Base-by-base conservation (phyloP, 192 early-diverging fungal genomes). In the Coemansia asiatica region DNA sequence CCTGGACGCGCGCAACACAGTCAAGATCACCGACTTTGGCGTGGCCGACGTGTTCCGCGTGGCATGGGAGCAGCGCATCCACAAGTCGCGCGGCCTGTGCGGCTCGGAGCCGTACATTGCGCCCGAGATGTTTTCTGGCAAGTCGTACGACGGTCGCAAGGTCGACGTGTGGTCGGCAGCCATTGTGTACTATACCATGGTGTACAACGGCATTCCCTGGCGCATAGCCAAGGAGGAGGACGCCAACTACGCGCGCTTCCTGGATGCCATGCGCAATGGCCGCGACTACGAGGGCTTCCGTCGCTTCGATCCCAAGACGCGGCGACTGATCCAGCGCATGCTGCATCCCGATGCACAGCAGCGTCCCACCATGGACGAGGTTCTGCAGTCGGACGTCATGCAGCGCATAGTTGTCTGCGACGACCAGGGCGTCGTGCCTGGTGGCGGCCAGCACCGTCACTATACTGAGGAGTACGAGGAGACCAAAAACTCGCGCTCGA, bases 21-120 rank as follows among this genome's bases (percentile, higher is more conserved):
- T 98, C 61, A 98, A 98, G 76, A 94, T 98, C 74, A 94, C 96
- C 9, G 96, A 98, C 85, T 98, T 98, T 87, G 97, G 97, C 50
- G 95, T 97, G 13, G 91, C 92, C 2, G 93, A 95, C 71, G 97
- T 98, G 7, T 97, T 98, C 83, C 86, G 90, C 62, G 90, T 89
- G 29, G 90, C 90, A 40, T 96, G 94, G 88, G 89, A 94, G 72
- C 86, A 80, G 48, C 69, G 76, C 48, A 57, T 87, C 56, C 92
- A 92, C 70, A 86, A 90, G 48, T 93, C 92, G 60, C 84, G 88
- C 49, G 95, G 96, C n/a, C 78, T 95, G 54, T 94, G 92, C 72
- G 97, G 97, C 22, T 93, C 91, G 21, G 94, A 94, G 59, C 95
- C 95, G 15, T 98, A 98, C 74, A 98, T 97, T 84, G 95, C 96